Evolutionary conservation across 2,329 filamentous ascomycete genomes (phyloP).

Genomic region (Spiromastix sp.): DNA sequence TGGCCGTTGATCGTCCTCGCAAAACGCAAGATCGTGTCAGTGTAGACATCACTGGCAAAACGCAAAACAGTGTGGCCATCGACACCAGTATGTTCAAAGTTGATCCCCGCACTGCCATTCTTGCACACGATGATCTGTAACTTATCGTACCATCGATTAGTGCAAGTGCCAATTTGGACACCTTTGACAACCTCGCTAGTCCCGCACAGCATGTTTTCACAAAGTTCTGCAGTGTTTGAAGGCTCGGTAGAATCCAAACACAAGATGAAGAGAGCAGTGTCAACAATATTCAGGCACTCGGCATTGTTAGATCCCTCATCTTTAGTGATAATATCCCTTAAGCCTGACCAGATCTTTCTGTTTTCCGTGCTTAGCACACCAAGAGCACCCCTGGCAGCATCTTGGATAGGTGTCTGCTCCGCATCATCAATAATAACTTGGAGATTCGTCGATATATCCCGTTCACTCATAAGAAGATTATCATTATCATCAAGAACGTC

Average conservation of each 20-base stretch:
- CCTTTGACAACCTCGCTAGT: conserved; percentile 85
- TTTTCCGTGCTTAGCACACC: conserved; percentile 95
- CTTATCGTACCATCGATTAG: conserved; percentile 98
- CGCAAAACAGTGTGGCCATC: conserved; percentile 94
- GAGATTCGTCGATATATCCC: conserved; percentile 81
- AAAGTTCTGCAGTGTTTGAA: conserved; percentile 67
- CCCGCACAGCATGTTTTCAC: conserved; percentile 96
- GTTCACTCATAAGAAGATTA: conserved; percentile 94
- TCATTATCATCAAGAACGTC: conserved; percentile 91
- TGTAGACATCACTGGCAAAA: conserved; percentile 93
- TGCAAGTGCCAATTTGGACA: conserved; percentile 94
- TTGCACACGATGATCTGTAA: conserved; percentile 98
- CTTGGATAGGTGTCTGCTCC: conserved; percentile 76
- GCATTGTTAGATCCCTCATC: conserved; percentile 89
- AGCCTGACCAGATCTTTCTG: conserved; percentile 85
- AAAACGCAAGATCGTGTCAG: conserved; percentile 92
- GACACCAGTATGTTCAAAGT: conserved; percentile 97
- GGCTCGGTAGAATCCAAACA: conserved; percentile 92
- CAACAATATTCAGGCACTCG: conserved; percentile 89
- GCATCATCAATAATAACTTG: conserved; percentile 90
- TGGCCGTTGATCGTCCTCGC: conserved; percentile 91
- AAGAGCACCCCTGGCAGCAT: conserved; percentile 87
- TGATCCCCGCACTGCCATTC: conserved; percentile 96
- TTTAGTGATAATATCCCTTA: conserved; percentile 76
- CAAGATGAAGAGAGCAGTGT: conserved; percentile 83